These are phyloP conservation scores for Petunia axillaris DNA, from an alignment of 257 asterid genomes.

Conservation along the genomic window DNA sequence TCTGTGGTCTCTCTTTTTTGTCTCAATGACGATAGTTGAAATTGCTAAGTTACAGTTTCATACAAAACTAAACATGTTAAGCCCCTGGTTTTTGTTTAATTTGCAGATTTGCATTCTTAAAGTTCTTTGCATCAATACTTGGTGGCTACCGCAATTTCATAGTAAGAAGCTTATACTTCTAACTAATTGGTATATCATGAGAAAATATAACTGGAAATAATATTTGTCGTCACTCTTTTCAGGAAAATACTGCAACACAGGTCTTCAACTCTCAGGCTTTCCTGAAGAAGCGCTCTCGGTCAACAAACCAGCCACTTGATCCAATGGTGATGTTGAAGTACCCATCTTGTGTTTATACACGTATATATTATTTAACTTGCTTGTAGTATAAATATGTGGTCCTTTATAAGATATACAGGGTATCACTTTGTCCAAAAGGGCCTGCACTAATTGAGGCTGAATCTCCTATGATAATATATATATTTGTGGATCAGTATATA, in stretches of 20 bases:
- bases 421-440: constrained; percentile 13
- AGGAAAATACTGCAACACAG: constrained; percentile 88
- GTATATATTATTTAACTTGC: constrained; percentile 17
- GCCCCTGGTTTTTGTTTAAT: constrained; percentile 33
- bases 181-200: constrained; percentile 25
- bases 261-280: constrained; percentile 93
- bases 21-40: constrained; percentile 15
- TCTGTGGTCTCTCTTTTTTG: not conserved
- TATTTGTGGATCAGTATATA: constrained; percentile 10
- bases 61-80: constrained; percentile 25
- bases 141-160: constrained; percentile 98
- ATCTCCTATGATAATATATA: not conserved
- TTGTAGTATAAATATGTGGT: constrained; percentile 20
- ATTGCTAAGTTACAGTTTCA: constrained; percentile 29
- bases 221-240: constrained; percentile 30
- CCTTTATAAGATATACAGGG: constrained; percentile 8
- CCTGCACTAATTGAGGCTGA: not conserved
- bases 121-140: constrained; percentile 87
- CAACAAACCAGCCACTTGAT: constrained; percentile 90
- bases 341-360: constrained; percentile 26
- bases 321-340: constrained; percentile 65
- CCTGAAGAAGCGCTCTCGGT: constrained; percentile 90
- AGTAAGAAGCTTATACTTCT: constrained; percentile 61
- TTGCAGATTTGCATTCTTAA: constrained; percentile 85
- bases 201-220: constrained; percentile 36